phyloP scores from a whole-genome alignment of 768 basidiomycete species.

The Gymnopilus dilepis region DNA sequence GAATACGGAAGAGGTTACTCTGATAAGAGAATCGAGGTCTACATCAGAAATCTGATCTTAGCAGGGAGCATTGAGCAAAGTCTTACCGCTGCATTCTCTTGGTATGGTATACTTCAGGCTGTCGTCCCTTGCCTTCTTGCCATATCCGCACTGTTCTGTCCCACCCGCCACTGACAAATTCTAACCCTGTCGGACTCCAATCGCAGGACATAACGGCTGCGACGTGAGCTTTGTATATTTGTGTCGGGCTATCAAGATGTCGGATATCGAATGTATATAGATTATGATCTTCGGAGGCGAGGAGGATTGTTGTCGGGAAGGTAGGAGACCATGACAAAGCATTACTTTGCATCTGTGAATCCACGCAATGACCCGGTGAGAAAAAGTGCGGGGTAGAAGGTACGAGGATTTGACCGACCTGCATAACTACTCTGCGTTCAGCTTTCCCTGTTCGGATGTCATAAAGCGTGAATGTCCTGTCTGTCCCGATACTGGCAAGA shows the following conservation, averaged over 20 bases:
- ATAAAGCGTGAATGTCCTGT: slow-evolving; percentile 94
- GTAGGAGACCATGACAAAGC: slow-evolving; percentile 95
- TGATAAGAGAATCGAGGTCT: slow-evolving; percentile 32
- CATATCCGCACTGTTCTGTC: slow-evolving; percentile 94
- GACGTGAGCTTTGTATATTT: slow-evolving; percentile 97
- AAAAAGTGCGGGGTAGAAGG: not conserved
- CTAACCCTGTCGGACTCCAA: slow-evolving; percentile 95
- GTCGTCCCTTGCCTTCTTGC: slow-evolving; percentile 83
- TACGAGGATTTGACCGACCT: slow-evolving; percentile 52
- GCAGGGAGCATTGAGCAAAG: not conserved
- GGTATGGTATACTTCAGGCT: slow-evolving; percentile 93
- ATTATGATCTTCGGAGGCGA: slow-evolving; percentile 99
- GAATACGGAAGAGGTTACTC: slow-evolving; percentile 88
- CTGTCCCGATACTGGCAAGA: slow-evolving; percentile 93
- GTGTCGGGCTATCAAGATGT: slow-evolving; percentile 77
- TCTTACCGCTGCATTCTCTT: slow-evolving; percentile 96
- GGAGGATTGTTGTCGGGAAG: slow-evolving; percentile 86
- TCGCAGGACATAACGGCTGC: slow-evolving; percentile 97
- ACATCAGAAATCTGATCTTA: not conserved
- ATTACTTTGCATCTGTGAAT: slow-evolving; percentile 80
- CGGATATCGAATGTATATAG: slow-evolving; percentile 98
- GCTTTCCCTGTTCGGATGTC: slow-evolving; percentile 98
- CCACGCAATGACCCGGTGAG: not conserved
- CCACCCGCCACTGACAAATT: slow-evolving; percentile 97
- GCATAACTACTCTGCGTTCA: slow-evolving; percentile 89